Base-by-base conservation (phyloP, 345 rosid species). In the Pistacia integerrima region DNA sequence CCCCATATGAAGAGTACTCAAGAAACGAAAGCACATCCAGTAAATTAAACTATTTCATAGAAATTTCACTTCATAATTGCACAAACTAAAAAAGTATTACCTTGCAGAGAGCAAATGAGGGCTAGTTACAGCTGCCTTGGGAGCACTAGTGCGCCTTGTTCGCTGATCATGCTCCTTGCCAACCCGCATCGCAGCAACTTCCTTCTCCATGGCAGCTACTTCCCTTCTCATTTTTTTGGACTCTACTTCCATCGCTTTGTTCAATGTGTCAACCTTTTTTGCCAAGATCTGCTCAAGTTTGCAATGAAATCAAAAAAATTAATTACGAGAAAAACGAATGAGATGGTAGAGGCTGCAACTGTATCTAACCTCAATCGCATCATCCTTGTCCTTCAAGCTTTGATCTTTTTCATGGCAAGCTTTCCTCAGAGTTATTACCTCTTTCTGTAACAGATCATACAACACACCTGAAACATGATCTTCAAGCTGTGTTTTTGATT, bases 181-280 rank as follows among this genome's bases (percentile, higher is more conserved):
- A 56, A 93, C 93, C 17, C 97, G 97, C 90, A 96, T 96, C 54
- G 97, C 94, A 60, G 99, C 89, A 68, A 96, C 98, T 87, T 96
- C 99, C 87, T 96, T 96, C 74, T 90, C 99, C 99, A 96, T 96
- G 7, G 89, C 91, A 76, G 98, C 95, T 70, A 96, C 98, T 86
- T 96, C 99, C 83, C 98, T 91, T 83, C 98, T 86, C 98, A 96
- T 96, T 88, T 93, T 96, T 88, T 93, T 93, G 51, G 98, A 94
- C 85, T 96, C 98, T 71, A 96, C 94, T 79, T 91, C 99, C 99
- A 96, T 96, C 69, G 99, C 97, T 82, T 93, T 96, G 62, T 97
- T 92, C 85, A 93, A 88, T 52, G 98, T 96, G 65, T 96, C 99
- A 75, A 93, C 98, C 77, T 93, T 96, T 86, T 91, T 96, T 18